phyloP scores from a whole-genome alignment of 2,329 filamentous ascomycete genomes.

The Trichoderma sp. region DNA sequence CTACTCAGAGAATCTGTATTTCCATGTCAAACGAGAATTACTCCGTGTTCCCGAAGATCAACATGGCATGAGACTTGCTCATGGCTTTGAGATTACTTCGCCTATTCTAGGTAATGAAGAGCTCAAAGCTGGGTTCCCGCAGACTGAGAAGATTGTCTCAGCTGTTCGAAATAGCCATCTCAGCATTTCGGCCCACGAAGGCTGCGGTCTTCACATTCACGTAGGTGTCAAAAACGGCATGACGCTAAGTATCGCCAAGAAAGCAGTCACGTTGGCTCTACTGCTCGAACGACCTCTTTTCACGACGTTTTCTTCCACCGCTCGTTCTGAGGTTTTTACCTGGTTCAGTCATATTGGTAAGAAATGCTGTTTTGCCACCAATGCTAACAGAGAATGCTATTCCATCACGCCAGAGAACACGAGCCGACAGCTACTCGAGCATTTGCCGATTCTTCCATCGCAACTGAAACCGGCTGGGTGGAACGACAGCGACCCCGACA shows the following conservation, averaged over 20 bases:
- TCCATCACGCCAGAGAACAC: background rate
- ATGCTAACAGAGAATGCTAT: background rate
- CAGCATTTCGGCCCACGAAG: conserved; percentile 17
- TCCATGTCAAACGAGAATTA: conserved; percentile 21
- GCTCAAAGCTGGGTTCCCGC: conserved; percentile 21
- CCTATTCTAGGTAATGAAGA: conserved; percentile 24
- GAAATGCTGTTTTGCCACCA: background rate
- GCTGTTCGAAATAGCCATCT: conserved; percentile 12
- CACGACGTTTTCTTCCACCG: background rate
- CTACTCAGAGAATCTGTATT: conserved; percentile 11
- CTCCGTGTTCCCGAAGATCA: background rate
- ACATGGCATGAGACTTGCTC: conserved; percentile 8
- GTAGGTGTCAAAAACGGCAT: conserved; percentile 26
- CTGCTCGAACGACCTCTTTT: conserved; percentile 26
- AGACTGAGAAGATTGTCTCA: conserved; percentile 4
- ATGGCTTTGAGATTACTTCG: conserved; percentile 23
- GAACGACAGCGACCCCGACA: background rate
- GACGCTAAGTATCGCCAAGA: conserved; percentile 25
- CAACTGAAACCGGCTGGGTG: background rate
- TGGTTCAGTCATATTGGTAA: background rate
- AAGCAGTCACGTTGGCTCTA: conserved; percentile 23
- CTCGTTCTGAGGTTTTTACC: background rate
- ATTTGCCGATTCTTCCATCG: background rate
- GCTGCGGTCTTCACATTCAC: conserved; percentile 29
- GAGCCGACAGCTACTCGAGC: background rate